These are phyloP conservation scores for Porphyrellus cyaneotinctus DNA, from an alignment of 768 basidiomycete genomes.

Conservation along the genomic window DNA sequence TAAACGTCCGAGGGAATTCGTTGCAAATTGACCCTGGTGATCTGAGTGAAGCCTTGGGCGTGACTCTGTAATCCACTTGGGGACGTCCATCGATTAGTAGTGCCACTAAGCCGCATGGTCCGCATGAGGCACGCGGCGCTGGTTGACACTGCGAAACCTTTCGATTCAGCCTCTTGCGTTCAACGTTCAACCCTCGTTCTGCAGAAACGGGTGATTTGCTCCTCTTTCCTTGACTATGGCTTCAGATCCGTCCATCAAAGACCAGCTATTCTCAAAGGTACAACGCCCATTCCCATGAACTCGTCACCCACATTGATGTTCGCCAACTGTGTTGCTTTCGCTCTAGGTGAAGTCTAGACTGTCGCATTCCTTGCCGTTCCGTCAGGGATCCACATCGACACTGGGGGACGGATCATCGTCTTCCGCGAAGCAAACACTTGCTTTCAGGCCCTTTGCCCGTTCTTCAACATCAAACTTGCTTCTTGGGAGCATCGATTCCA, in stretches of 20 bases:
- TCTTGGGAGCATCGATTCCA: not conserved
- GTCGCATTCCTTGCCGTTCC: not conserved
- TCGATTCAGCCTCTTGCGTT: not conserved
- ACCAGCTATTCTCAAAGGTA: conserved; percentile 11
- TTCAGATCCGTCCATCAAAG: conserved; percentile 2
- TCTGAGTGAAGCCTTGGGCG: not conserved
- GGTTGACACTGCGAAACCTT: conserved; percentile 1
- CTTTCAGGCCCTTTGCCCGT: not conserved
- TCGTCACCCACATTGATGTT: not conserved
- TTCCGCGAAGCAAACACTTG: not conserved
- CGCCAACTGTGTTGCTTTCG: not conserved
- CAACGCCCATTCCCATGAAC: not conserved
- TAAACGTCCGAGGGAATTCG: conserved; percentile 5
- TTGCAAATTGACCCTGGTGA: conserved; percentile 6
- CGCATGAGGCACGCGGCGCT: conserved; percentile 20
- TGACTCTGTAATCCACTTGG: not conserved
- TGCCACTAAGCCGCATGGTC: conserved; percentile 15
- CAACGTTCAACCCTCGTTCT: conserved; percentile 6
- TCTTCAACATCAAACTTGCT: not conserved
- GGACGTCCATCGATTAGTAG: conserved; percentile 10
- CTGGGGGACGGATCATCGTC: not conserved
- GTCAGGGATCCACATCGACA: not conserved
- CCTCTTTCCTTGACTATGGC: conserved; percentile 5
- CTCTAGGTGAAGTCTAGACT: conserved; percentile 5
- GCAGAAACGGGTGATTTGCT: not conserved